Evolutionary conservation across 2,329 filamentous ascomycete species (phyloP), one percentile per base, ranked within the genome.

Genomic region (Dendryphion nanum): DNA sequence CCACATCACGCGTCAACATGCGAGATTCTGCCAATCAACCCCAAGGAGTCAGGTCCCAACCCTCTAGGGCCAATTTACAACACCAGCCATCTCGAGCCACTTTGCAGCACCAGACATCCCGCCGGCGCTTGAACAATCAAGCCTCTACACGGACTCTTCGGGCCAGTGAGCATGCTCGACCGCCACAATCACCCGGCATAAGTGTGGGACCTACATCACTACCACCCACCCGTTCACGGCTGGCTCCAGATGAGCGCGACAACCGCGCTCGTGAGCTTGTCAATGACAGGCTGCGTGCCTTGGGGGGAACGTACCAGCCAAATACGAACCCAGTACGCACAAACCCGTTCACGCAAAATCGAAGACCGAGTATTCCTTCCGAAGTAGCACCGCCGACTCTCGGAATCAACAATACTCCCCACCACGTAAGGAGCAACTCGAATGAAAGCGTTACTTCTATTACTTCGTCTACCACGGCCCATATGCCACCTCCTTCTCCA

Each of bases 71-170:
- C 18, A 54, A 64, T 19, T 38, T 69, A 16, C 60, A 64, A 13
- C 34, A 56, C 13, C 64, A 66, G 38, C 57, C 63, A 16, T 67
- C 64, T 2, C 53, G 57, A n/a, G n/a, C n/a, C n/a, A n/a, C n/a
- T 19, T 38, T 69, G 16, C 60, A 64, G 13, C 34, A 56, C 13
- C 64, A 66, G 38, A 56, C 63, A 16, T 67, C 64, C 2, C 53
- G 57, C 16, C 56, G 61, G 33, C 58, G 60, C 28, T 49, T 67
- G 12, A 61, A 54, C 35, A 51, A 46, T 23, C 65, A 67, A 44
- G 41, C 57, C 5, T 67, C 64, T 16, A 59, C 57, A 3, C 55
- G 64, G n/a, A 61, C 59, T 15, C 43, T 67, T 17, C 57, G 63
- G 33, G 52, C 59, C 23, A 57, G 54, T 31, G 56, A 63, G 30